Conservation (phyloP, 108 stramenopile species). For the Cylindrotheca fusiformis region DNA sequence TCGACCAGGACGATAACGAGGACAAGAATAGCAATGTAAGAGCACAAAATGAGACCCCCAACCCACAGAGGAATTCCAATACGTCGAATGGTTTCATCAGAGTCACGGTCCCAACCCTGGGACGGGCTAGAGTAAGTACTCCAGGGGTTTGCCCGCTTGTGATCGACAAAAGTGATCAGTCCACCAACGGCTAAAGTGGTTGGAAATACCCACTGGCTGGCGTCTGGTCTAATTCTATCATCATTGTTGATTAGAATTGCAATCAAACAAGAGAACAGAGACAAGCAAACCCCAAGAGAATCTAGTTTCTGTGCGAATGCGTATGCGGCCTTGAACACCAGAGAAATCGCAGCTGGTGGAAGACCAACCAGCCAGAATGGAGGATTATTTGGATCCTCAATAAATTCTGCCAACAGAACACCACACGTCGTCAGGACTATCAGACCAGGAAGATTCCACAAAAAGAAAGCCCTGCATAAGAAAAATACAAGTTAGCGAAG, state of each 20-base stretch:
- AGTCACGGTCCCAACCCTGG: slow-evolving; percentile 59
- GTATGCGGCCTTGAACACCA: slow-evolving; percentile 90
- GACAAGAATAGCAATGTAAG: slow-evolving; percentile 62
- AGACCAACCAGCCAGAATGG: slow-evolving; percentile 87
- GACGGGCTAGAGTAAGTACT: slow-evolving; percentile 44
- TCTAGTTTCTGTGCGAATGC: slow-evolving; percentile 52
- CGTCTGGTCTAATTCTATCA: slow-evolving; percentile 52
- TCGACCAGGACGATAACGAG: slow-evolving; percentile 50
- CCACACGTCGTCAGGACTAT: slow-evolving; percentile 62
- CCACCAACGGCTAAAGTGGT: slow-evolving; percentile 69
- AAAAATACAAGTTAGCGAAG: slow-evolving; percentile 47
- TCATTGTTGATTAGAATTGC: slow-evolving; percentile 87
- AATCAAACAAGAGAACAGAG: slow-evolving; percentile 46
- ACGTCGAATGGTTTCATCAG: slow-evolving; percentile 56
- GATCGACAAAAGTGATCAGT: slow-evolving; percentile 23
- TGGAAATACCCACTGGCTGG: slow-evolving; percentile 83
- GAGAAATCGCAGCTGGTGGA: slow-evolving; percentile 81
- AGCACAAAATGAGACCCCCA: slow-evolving; percentile 56
- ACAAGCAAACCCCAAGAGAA: slow-evolving; percentile 23
- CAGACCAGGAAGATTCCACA: slow-evolving; percentile 79
- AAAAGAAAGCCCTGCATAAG: slow-evolving; percentile 48
- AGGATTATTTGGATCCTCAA: slow-evolving; percentile 69
- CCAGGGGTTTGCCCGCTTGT: slow-evolving; percentile 43
- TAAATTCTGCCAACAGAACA: slow-evolving; percentile 53
- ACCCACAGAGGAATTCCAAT: slow-evolving; percentile 77